Evolutionary conservation across 257 asterid species (phyloP), one percentile per base, ranked within the genome.

Genomic region (Linaria vulgaris): DNA sequence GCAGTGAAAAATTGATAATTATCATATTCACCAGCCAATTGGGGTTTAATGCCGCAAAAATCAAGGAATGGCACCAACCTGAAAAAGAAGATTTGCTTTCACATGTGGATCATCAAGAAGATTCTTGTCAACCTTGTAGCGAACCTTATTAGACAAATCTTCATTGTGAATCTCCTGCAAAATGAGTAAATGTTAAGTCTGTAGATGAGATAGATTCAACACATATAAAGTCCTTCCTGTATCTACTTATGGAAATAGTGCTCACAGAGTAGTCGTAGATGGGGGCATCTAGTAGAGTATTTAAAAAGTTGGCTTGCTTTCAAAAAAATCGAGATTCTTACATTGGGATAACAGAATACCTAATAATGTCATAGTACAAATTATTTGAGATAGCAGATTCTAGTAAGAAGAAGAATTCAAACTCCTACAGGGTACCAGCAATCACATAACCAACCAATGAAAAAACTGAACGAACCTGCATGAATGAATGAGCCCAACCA

Each of bases 101-200:
- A 89, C 96, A 73, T 92, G 99, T 59, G 99, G 99, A 71, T 92
- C 97, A 76, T 92, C 99, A 48, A 92, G 89, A 73, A 84, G 83
- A 78, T 77, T 80, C 66, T 83, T 77, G 82, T 92, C 99, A 69
- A 92, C 95, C 80, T 67, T 73, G 76, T 79, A 80, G 27, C 66
- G 88, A 67, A 92, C 89, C 82, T 82, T 87, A 59, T 73, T 79
- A 64, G 96, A 76, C 66, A 92, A 74, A 41, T 73, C 89, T 46
- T 85, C 96, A 70, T 92, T 92, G 78, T 83, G 78, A 58, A 77
- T 89, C 74, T 92, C 97, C 99, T 92, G 57, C 51, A 69, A 64
- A 44, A 55, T 67, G 63, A 62, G 37, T 54, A 76, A 51, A 61
- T 38, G 0, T 20, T 41, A 58, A 59, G 12, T 37, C 22, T 25